Evolutionary conservation across 1,139 yeast species (phyloP).

Genomic region (Pichia sp.): DNA sequence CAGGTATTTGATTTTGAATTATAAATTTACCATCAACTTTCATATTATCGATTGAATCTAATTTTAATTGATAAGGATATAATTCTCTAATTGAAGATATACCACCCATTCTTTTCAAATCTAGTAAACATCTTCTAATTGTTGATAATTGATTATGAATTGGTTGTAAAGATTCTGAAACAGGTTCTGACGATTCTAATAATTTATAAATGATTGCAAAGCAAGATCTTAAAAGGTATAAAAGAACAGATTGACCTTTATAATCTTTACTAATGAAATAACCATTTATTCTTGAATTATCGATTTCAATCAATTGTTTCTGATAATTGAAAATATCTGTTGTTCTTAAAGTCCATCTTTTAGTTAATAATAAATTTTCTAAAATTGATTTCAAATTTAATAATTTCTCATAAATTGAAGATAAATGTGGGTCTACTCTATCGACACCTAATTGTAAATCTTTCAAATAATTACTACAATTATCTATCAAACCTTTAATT

Average conservation of each 20-base stretch:
- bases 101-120: slow-evolving; percentile 89
- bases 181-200: slow-evolving; percentile 89
- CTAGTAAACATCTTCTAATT: slow-evolving; percentile 80
- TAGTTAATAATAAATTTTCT: slow-evolving; percentile 76
- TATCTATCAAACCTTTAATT: slow-evolving; percentile 68
- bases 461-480: slow-evolving; percentile 64
- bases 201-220: slow-evolving; percentile 83
- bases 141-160: slow-evolving; percentile 89
- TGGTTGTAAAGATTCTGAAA: slow-evolving; percentile 85
- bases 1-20: slow-evolving; percentile 83
- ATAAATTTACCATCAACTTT: slow-evolving; percentile 87
- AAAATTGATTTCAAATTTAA: slow-evolving; percentile 61
- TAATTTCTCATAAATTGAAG: slow-evolving; percentile 47
- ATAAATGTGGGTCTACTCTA: slow-evolving; percentile 41
- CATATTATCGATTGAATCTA: slow-evolving; percentile 79
- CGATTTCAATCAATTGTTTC: slow-evolving; percentile 62
- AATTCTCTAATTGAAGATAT: slow-evolving; percentile 77
- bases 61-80: slow-evolving; percentile 91
- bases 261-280: slow-evolving; percentile 38
- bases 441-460: slow-evolving; percentile 57
- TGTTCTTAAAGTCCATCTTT: slow-evolving; percentile 95
- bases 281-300: slow-evolving; percentile 56
- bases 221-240: slow-evolving; percentile 80
- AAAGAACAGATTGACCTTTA: slow-evolving; percentile 58
- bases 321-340: slow-evolving; percentile 86